phyloP scores from a whole-genome alignment of 176 grass and related monocot species.

The Chrysopogon serrulatus region DNA sequence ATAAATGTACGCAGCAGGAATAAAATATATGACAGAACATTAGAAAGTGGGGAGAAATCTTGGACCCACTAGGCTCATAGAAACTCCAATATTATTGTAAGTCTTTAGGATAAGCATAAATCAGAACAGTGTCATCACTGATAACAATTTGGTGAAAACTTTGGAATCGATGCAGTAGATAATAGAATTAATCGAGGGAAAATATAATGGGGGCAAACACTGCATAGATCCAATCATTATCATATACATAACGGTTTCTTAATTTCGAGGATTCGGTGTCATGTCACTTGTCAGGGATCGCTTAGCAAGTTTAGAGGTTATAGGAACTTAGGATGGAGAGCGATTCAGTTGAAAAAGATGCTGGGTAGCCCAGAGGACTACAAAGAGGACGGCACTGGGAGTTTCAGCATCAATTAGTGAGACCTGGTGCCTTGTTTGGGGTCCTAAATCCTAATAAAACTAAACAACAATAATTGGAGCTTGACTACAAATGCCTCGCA shows the following conservation, averaged over 20 bases:
- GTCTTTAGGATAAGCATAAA: neutral
- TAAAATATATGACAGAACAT: neutral
- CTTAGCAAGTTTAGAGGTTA: neutral
- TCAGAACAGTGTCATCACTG: neutral
- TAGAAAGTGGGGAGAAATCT: neutral
- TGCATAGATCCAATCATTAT: neutral
- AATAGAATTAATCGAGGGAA: neutral
- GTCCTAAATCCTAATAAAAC: neutral
- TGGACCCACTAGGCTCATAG: neutral
- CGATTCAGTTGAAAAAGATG: neutral
- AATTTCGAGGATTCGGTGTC: neutral
- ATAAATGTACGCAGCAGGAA: neutral
- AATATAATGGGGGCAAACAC: neutral
- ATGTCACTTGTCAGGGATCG: neutral
- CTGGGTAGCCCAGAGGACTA: neutral
- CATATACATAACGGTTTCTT: neutral
- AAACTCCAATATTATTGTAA: neutral
- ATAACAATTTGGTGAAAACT: neutral
- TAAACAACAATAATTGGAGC: neutral
- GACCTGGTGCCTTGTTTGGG: neutral
- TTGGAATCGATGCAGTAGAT: neutral
- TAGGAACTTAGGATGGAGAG: neutral
- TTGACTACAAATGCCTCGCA: too few species aligned
- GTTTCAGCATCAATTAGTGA: neutral
- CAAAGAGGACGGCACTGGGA: neutral